Base-by-base conservation (phyloP, 805 yeast species). In the Pichia nanzhaoensis region DNA sequence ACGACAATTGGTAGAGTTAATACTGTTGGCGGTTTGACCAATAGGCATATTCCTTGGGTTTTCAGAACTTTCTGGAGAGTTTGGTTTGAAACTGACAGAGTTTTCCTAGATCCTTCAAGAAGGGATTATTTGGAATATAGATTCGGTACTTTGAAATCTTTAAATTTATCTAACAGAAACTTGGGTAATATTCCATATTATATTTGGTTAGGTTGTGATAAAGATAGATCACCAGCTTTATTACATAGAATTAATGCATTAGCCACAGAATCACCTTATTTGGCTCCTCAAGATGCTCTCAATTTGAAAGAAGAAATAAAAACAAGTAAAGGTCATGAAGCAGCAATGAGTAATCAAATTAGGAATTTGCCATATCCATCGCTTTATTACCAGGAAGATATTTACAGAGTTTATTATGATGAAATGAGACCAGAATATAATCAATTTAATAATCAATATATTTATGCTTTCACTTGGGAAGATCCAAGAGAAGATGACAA, bases 381-480 rank as follows among this genome's bases (percentile, higher is more conserved):
- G 2, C 69, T 83, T 53, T 86, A 84, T 65, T 85, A 85, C 66
- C 95, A 86, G 64, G 70, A 66, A 41, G 84, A 84, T 59, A 71
- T 79, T 21, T 84, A 90, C 82, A 73, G 95, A 57, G 88, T 84
- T 35, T 85, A 79, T 65, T 85, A 80, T 56, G 88, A 85, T 60
- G 91, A 83, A 56, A 60, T 78, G 52, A 76, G 77, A 56, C 78
- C 82, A 7, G 74, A 74, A 53, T 82, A 82, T 59, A 75, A 73
- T 41, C 89, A 84, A 61, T 85, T 85, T 68, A 78, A 75, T 48
- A 74, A 83, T 57, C 89, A 85, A 65, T 85, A 84, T 61, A 86
- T 85, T 49, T 86, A 85, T 59, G 90, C 95, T 4, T 85, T 85
- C 64, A 85, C 95, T 6, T 85, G 95, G 95, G 95, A 85, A 64